Evolutionary conservation across 73 alveolate species (phyloP).

Genomic region (Paramecium tetraurelia): DNA sequence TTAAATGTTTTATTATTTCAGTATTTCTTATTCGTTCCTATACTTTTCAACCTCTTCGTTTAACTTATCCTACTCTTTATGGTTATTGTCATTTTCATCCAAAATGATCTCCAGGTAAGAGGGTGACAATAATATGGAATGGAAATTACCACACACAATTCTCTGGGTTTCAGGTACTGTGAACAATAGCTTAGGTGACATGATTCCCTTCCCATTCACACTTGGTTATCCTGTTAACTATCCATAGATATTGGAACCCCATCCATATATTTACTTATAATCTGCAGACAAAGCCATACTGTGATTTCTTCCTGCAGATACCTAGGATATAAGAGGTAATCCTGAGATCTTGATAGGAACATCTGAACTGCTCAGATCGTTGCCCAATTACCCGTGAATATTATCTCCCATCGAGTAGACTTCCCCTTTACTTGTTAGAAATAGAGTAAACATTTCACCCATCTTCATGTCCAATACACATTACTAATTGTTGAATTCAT

Average conservation of each 20-base stretch:
- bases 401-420: slow-evolving; percentile 93
- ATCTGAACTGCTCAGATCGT: slow-evolving; percentile 76
- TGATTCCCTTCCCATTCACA: neutral
- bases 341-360: slow-evolving; percentile 8
- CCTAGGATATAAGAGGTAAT: slow-evolving; percentile 62
- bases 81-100: neutral
- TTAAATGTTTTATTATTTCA: neutral
- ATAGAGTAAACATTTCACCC: slow-evolving; percentile 57
- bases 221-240: slow-evolving; percentile 65
- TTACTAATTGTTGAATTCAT: neutral
- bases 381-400: slow-evolving; percentile 89
- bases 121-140: neutral
- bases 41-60: slow-evolving; percentile 11
- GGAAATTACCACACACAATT: slow-evolving; percentile 41
- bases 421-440: slow-evolving; percentile 63
- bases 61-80: neutral
- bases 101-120: neutral
- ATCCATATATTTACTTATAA: slow-evolving; percentile 67
- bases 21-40: slow-evolving; percentile 10
- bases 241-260: slow-evolving; percentile 78
- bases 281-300: slow-evolving; percentile 71
- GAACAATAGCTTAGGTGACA: neutral
- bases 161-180: slow-evolving; percentile 1
- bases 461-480: slow-evolving; percentile 49
- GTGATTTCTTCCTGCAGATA: slow-evolving; percentile 82